Evolutionary conservation across 495 filamentous ascomycete species (phyloP).

Genomic region (Podospora tetraspora): DNA sequence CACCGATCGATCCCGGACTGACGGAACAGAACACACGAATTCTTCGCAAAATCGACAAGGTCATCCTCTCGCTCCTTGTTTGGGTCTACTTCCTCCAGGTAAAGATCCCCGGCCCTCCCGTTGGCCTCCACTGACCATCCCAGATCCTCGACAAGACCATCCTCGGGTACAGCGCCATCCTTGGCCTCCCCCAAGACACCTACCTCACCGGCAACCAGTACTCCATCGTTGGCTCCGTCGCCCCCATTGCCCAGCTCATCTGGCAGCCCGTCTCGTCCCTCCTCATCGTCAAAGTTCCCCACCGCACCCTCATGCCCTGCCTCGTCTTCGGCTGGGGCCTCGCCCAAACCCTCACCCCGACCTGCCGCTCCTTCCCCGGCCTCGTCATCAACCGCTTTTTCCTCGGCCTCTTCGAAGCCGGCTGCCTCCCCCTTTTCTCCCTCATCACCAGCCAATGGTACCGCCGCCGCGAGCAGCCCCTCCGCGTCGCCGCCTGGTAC

Average conservation of each 20-base stretch:
- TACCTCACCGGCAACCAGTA: conserved; percentile 54
- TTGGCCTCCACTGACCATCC: too few species aligned
- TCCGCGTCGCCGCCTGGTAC: conserved; percentile 62
- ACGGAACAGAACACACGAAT: conserved; percentile 45
- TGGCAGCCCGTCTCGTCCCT: conserved; percentile 63
- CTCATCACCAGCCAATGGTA: conserved; percentile 59
- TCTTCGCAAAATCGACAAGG: conserved; percentile 54
- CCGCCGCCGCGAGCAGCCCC: conserved; percentile 54
- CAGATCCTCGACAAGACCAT: conserved; percentile 63
- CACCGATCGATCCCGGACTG: not conserved
- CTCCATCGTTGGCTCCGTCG: conserved; percentile 56
- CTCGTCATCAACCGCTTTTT: conserved; percentile 55
- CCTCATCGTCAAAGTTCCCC: conserved; percentile 62
- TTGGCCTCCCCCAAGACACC: conserved; percentile 53
- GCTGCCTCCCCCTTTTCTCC: conserved; percentile 56
- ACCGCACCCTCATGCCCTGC: conserved; percentile 56
- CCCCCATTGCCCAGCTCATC: conserved; percentile 57
- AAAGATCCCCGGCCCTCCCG: too few species aligned
- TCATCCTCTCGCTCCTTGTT: conserved; percentile 52
- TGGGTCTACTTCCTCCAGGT: conserved; percentile 61
- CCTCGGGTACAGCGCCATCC: conserved; percentile 58
- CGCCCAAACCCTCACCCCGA: conserved; percentile 52
- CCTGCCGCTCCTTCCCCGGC: conserved; percentile 44
- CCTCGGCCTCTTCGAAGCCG: conserved; percentile 58
- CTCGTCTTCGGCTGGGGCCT: conserved; percentile 59